A percentile compares a stretch with the other conserved stretches of the same genome.
Conservation (phyloP, 2,329 filamentous ascomycete species). For the Verticillium isaacii region DNA sequence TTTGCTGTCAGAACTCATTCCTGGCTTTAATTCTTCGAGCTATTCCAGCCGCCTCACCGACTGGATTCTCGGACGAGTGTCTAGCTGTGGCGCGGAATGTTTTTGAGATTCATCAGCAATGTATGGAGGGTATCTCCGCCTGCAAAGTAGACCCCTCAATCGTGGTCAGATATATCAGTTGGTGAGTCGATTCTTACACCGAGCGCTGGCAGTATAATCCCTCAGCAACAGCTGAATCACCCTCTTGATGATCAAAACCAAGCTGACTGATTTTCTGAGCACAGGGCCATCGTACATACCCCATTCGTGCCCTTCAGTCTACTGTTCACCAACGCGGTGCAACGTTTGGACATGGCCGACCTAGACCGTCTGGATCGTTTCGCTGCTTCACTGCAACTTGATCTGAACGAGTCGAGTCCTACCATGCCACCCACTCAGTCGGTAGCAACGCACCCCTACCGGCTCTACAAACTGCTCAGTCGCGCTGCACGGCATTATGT, state of each 20-base stretch:
- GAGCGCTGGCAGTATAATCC: neutral
- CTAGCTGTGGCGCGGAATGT: conserved; percentile 24
- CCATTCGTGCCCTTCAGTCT: conserved; percentile 34
- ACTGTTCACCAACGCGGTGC: conserved; percentile 24
- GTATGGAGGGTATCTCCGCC: conserved; percentile 18
- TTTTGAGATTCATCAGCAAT: conserved; percentile 27
- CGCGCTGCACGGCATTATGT: conserved; percentile 24
- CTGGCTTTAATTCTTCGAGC: conserved; percentile 27
- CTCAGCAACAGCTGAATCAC: neutral
- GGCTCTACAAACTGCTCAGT: conserved; percentile 27
- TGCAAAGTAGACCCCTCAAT: conserved; percentile 20
- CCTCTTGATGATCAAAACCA: no score
- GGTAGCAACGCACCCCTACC: conserved; percentile 23
- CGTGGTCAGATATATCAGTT: conserved; percentile 29
- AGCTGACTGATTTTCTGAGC: neutral
- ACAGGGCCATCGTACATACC: conserved; percentile 27
- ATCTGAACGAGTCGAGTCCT: neutral
- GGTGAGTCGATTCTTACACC: conserved; percentile 12
- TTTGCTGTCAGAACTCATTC: conserved; percentile 27
- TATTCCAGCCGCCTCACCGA: conserved; percentile 8
- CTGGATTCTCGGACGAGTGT: conserved; percentile 20
- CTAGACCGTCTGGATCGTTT: conserved; percentile 23
- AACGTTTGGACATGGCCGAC: conserved; percentile 17
- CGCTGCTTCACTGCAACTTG: conserved; percentile 20
- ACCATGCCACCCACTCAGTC: neutral